Evolutionary conservation across 305 asterid species (phyloP).

Genomic region (Lippia alba): DNA sequence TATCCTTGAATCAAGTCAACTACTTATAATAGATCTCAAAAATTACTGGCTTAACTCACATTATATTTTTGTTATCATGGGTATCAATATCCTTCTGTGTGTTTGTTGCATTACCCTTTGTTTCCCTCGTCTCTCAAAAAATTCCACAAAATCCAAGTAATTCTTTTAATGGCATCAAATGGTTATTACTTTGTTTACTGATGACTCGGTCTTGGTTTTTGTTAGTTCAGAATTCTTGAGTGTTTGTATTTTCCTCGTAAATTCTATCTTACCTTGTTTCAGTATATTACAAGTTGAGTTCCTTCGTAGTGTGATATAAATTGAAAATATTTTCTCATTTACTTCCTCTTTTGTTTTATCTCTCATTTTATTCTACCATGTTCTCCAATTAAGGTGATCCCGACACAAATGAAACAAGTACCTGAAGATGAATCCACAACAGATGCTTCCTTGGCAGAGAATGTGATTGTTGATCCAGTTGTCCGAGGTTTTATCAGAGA

Average conservation of each 20-base stretch:
- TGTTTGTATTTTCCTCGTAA: constrained; percentile 10
- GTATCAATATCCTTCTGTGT: background rate
- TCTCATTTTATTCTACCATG: constrained; percentile 13
- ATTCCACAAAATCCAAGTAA: background rate
- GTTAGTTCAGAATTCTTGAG: constrained; percentile 23
- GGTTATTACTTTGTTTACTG: constrained; percentile 8
- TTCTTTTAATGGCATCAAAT: background rate
- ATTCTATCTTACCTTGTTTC: constrained; percentile 15
- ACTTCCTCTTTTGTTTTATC: background rate
- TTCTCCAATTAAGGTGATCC: constrained; percentile 58
- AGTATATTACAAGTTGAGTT: background rate
- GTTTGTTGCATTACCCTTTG: constrained; percentile 1
- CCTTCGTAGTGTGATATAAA: constrained; percentile 6
- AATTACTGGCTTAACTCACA: constrained; percentile 19
- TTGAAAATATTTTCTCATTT: background rate
- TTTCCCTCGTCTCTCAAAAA: constrained; percentile 12
- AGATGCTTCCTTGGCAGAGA: constrained; percentile 68
- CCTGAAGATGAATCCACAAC: constrained; percentile 65
- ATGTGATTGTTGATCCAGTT: constrained; percentile 74
- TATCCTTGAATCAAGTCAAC: constrained; percentile 18
- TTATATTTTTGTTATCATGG: background rate
- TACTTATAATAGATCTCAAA: background rate
- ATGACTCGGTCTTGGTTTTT: constrained; percentile 11
- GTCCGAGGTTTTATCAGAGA: constrained; percentile 82
- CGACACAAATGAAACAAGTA: constrained; percentile 85